Evolutionary conservation across 108 stramenopile species (phyloP), one percentile per base, ranked within the genome.

Genomic region (Asterionellopsis glacialis): DNA sequence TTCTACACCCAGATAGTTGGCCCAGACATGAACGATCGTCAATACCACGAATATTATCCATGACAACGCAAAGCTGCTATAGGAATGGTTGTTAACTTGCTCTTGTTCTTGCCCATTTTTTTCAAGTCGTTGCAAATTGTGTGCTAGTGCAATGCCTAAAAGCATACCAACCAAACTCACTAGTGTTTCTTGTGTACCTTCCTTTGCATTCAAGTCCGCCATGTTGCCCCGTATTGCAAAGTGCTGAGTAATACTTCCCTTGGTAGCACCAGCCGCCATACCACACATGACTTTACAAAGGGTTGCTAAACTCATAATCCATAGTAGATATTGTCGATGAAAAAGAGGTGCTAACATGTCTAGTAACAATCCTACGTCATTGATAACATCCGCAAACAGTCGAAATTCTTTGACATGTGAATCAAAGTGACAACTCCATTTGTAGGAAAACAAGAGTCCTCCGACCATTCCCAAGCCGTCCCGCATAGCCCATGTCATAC

Each of bases 151-250:
- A 22, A 91, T 63, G 15, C 94, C 96, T 16, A 79, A 61, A 6
- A 83, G 61, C 88, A 98, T 94, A 19, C 97, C 97, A 16, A 96
- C 48, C 18, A 98, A 63, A 27, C 87, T 94, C 4, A 96, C 95
- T n/a, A 92, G 62, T 0, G 96, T 96, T 67, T 98, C 97, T 71
- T 98, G 97, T 14, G 96, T 91, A 11, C 79, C 83, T 65, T 98
- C 97, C 69, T 98, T 98, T 61, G 96, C 89, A 63, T 73, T 84
- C 50, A 98, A 65, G 67, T 98, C 97, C 1, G 94, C 95, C 62
- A 87, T 84, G 68, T 98, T 96, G 4, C 91, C 90, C 11, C 71
- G 40, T 9, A 70, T 67, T 21, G 88, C 77, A 61, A 89, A 88
- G 49, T 86, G 82, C 26, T 87, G 73, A 5, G 95, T 92, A 49